Evolutionary conservation across 176 grass and related monocot genomes (phyloP).

Genomic region (Microstegium vimineum): DNA sequence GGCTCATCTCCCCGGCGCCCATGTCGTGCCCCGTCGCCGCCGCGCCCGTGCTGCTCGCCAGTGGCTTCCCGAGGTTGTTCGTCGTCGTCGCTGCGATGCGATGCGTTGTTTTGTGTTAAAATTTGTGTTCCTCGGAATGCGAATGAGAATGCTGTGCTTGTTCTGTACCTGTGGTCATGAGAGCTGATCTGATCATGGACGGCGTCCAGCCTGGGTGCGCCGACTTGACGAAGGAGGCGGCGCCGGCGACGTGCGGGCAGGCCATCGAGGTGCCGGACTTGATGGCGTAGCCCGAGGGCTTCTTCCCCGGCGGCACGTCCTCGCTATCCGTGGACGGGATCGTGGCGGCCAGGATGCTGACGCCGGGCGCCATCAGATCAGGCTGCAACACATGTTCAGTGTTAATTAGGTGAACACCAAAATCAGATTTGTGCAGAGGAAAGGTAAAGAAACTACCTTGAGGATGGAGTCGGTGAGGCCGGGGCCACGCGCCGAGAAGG

Average conservation of each 20-base stretch:
- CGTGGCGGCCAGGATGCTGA: conserved; percentile 75
- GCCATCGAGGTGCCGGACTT: conserved; percentile 96
- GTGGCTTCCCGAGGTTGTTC: conserved; percentile 63
- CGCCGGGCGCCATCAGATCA: conserved; percentile 94
- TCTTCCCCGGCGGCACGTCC: conserved; percentile 60
- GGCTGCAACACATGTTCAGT: conserved; percentile 44
- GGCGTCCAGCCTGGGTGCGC: conserved; percentile 82
- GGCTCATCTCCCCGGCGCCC: conserved; percentile 92
- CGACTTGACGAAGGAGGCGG: conserved; percentile 76
- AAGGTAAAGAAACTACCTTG: conserved; percentile 48
- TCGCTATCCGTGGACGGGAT: conserved; percentile 55
- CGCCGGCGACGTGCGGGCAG: conserved; percentile 90
- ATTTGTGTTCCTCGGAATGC: background rate
- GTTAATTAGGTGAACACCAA: background rate
- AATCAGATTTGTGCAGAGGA: background rate
- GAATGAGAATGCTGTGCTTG: background rate
- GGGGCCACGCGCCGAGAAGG: conserved; percentile 78
- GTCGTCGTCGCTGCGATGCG: conserved; percentile 31
- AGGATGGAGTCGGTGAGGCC: conserved; percentile 79
- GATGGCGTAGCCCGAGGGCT: conserved; percentile 68
- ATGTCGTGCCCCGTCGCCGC: conserved; percentile 75
- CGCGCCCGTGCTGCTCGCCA: conserved; percentile 59
- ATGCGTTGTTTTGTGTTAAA: background rate
- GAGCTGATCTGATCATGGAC: conserved; percentile 93
- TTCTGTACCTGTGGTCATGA: conserved; percentile 83